Base-by-base conservation (phyloP, 176 grass and related monocot genomes). In the Thinopyrum elongatum region DNA sequence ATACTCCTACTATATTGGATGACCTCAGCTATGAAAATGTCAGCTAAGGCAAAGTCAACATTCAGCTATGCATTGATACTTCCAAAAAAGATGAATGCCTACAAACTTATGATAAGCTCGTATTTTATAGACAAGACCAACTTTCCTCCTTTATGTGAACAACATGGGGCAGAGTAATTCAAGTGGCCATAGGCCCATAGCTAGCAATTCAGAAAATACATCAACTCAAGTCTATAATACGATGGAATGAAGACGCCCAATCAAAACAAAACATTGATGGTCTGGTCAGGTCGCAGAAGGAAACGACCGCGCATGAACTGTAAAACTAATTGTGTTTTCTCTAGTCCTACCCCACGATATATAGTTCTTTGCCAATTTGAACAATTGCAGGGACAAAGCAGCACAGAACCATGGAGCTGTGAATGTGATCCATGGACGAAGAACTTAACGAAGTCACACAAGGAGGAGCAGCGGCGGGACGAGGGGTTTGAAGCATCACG, bases 161-260 rank as follows among this genome's bases (percentile, higher is more conserved):
- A 51, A 65, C 39, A 51, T 84, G 71, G 35, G 22, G n/a, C 30
- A 70, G 80, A 71, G 67, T 82, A 53, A 71, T 9, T 39, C 22
- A 19, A 58, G 31, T n/a, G n/a, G n/a, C n/a, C 51, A 19, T 21
- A 21, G 27, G 47, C 31, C 5, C 19, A 76, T 31, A 34, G 9
- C 34, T 73, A 63, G 41, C 57, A 81, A 53, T 0, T 29, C 36
- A 74, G 38, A 23, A 44, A 14, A 7, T 33, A 29, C 28, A 33
- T 67, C 29, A 33, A 67, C 27, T 65, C 63, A 44, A 44, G 8
- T 38, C 36, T 38, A 8, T 38, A 38, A 38, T 9, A 38, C 8
- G 36, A 6, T 38, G 36, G 8, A 38, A 38, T 38, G 8, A 10
- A 47, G 22, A 49, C 31, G 17, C 14, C 49, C 14, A 28, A 51